Percentiles rank a stretch among this genome's conserved stretches.
Conservation (phyloP, 2,329 filamentous ascomycete species). For the Aureobasidium subglaciale region DNA sequence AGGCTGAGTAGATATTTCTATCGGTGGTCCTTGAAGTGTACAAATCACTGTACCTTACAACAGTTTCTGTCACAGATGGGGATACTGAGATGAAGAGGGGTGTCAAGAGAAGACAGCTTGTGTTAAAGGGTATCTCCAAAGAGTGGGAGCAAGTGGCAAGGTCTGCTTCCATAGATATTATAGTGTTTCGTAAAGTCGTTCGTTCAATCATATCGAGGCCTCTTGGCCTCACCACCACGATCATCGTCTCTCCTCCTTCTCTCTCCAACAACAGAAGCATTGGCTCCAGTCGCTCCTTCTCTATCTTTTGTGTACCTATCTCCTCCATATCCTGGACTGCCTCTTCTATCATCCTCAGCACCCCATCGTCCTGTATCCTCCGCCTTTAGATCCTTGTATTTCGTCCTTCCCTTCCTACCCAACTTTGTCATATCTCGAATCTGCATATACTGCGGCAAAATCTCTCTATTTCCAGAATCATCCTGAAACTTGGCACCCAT, state of each 20-base stretch:
- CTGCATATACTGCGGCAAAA: constrained; percentile 85
- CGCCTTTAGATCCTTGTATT: constrained; percentile 77
- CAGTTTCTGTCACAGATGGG: too few species aligned
- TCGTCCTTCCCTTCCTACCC: constrained; percentile 83
- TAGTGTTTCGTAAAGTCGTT: neutral
- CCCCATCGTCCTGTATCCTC: constrained; percentile 93
- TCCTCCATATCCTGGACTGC: constrained; percentile 51
- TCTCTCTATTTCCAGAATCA: constrained; percentile 72
- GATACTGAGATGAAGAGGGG: too few species aligned
- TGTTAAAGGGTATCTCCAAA: too few species aligned
- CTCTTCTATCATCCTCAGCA: constrained; percentile 45
- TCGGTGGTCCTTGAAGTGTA: too few species aligned
- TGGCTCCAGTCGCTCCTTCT: constrained; percentile 56
- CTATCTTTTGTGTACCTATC: constrained; percentile 51
- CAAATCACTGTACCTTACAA: too few species aligned
- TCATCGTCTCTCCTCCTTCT: constrained; percentile 42
- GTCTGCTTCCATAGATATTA: neutral
- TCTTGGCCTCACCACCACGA: constrained; percentile 37
- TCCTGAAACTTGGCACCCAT: constrained; percentile 80
- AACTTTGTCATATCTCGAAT: constrained; percentile 89
- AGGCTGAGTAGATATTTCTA: too few species aligned
- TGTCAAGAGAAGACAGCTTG: too few species aligned
- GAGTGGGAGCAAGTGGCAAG: neutral
- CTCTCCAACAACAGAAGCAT: constrained; percentile 62
- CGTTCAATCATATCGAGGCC: constrained; percentile 31